Conservation (phyloP, 495 filamentous ascomycete species). For the Parachaetomium inaequale region DNA sequence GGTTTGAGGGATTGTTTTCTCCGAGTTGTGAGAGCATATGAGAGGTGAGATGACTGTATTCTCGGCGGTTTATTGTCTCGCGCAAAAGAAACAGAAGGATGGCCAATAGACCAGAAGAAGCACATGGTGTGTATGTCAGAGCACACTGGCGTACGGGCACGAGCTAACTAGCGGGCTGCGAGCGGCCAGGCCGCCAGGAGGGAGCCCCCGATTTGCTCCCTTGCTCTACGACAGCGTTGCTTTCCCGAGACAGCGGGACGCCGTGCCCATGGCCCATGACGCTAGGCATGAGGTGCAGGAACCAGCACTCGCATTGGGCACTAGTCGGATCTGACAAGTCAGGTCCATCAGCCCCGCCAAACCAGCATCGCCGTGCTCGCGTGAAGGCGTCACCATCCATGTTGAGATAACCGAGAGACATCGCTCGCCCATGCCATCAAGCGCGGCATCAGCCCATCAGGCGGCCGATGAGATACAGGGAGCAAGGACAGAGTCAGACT, state of each 20-base stretch:
- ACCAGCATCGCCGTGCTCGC: not conserved
- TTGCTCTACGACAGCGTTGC: not conserved
- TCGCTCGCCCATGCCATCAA: too few relatives aligned
- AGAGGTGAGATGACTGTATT: not conserved
- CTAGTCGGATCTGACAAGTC: not conserved
- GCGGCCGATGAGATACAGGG: not conserved
- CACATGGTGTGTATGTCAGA: not conserved
- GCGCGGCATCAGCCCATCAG: too few relatives aligned
- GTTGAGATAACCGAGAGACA: too few relatives aligned
- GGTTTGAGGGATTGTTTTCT: not conserved
- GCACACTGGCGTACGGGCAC: not conserved
- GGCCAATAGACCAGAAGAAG: not conserved
- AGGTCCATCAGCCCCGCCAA: not conserved
- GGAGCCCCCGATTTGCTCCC: not conserved
- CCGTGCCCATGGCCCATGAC: not conserved
- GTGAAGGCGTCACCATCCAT: not conserved
- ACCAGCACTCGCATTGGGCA: not conserved
- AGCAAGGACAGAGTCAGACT: not conserved
- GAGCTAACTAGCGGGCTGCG: not conserved
- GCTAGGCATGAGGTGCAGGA: not conserved
- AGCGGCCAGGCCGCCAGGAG: too few relatives aligned
- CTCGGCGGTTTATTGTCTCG: not conserved
- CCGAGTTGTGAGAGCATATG: not conserved
- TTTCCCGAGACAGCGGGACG: slow-evolving; percentile 1
- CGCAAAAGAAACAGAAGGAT: not conserved